Base-by-base conservation (phyloP, 164 flowering plant species). In the Aristolochia fimbriata region DNA sequence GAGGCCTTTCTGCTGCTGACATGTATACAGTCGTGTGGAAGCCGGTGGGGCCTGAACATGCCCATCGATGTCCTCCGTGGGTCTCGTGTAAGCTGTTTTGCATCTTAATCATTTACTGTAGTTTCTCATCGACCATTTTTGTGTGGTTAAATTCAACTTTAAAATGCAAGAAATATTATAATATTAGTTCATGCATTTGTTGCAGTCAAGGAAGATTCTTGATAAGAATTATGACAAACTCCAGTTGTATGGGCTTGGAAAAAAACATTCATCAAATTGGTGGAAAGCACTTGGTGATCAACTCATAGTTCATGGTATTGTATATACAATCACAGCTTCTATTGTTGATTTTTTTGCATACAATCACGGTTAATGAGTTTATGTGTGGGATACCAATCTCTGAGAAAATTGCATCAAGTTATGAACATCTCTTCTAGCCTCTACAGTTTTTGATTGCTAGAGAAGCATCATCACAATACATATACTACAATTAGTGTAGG, bases 21-120 rank as follows among this genome's bases (percentile, higher is more conserved):
- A 30, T 74, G 80, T 66, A 73, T 80, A 53, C 65, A 66, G 22
- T 71, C 81, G 15, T 80, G 85, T 63, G 64, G 76, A 54, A 79
- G 87, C 46, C 62, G 69, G 33, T 78, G 84, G 84, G 87, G 84
- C 50, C 77, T 83, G 54, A 80, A 76, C 62, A 61, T 80, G 77
- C 83, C 84, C 6, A 47, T 83, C 31, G 87, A 80, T 53, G 64
- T 80, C 65, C 84, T 83, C 70, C 83, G 85, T 51, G 87, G 87
- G 27, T 83, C 87, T 71, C 76, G 79, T 57, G 87, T 83, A 76
- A 71, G 84, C 62, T 31, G 24, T 16, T 48, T 24, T 3, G 45
- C 15, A 16, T 6, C 14, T 47, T 8, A n/a, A 30, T 46, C 7
- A 41, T 63, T 31, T 48, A 20, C 16, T 48, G 17, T 30, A 19